Evolutionary conservation across 2,329 filamentous ascomycete genomes (phyloP), one percentile per base, ranked within the genome.

Genomic region (Daldinia sp.): DNA sequence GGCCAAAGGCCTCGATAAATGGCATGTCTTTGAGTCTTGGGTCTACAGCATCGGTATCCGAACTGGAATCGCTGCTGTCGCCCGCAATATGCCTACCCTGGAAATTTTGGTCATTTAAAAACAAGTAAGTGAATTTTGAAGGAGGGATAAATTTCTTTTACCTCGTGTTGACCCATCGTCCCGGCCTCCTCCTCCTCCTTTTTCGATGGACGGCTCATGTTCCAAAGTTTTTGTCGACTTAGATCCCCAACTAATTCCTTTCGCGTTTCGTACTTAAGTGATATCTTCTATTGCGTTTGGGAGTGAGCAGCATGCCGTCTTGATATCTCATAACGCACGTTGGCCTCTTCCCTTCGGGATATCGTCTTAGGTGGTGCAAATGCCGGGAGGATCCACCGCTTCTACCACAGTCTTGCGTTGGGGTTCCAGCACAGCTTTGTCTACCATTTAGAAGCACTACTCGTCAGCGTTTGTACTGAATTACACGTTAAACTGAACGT

Each of bases 1-100:
- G 71, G 10, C 72, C 72, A 35, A 69, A 74, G 8, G 71, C 73
- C 53, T 73, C 69, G 58, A 73, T 71, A 35, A 54, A 71, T 15
- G 61, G 64, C 55, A 64, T 57, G 13, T 58, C 47, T 23, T 57
- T 53, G 35, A 68, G 41, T 35, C 51, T 55, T 54, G 58, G 43
- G 30, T 68, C 66, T 13, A 53, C 30, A 56, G 61, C 27, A 23
- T 58, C 58, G 10, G n/a, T 34, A 34, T 63, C 63, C 17, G 66
- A 52, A 29, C 37, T 50, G 25, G 67, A 49, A 41, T 66, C 25
- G 34, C 57, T 65, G 41, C 35, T 54, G 21, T 65, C 51, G 35
- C n/a, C 61, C 30, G 60, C 51, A 34, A 15, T 21, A 29, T 49
- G 58, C 35, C 49, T 34, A 49, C 58, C 63, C 69, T 72, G 32